phyloP scores from a whole-genome alignment of 257 asterid genomes.

The Oldenlandia corymbosa region DNA sequence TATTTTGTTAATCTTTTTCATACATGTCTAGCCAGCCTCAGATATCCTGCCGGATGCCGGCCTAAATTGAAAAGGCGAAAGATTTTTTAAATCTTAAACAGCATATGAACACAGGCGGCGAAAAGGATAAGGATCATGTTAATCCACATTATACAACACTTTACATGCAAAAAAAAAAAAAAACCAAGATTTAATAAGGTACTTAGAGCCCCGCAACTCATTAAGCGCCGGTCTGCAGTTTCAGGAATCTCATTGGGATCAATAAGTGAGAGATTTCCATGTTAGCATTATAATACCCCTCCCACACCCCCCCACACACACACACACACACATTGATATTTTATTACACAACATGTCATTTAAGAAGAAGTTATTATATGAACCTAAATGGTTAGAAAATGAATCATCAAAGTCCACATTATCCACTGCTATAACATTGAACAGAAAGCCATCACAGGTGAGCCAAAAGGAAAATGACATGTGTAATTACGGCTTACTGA shows the following conservation, averaged over 20 bases:
- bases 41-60: too few relatives aligned
- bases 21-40: neutral
- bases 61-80: neutral
- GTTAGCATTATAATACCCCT: neutral
- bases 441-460: too few relatives aligned
- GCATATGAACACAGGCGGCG: neutral
- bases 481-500: too few relatives aligned
- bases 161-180: slow-evolving; percentile 21
- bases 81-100: neutral
- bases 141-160: neutral
- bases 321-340: too few relatives aligned
- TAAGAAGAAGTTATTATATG: neutral
- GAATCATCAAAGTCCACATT: neutral
- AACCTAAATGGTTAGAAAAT: neutral
- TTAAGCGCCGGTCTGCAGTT: slow-evolving; percentile 31
- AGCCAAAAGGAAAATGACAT: too few relatives aligned
- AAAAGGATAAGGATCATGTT: slow-evolving; percentile 21
- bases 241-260: slow-evolving; percentile 28
- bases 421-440: too few relatives aligned
- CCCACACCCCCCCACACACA: too few relatives aligned
- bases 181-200: slow-evolving; percentile 21
- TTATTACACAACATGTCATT: neutral
- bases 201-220: slow-evolving; percentile 25
- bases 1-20: neutral
- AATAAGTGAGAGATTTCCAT: slow-evolving; percentile 1